Evolutionary conservation across 352 stramenopile genomes (phyloP).

Genomic region (Globisporangium ultimum): DNA sequence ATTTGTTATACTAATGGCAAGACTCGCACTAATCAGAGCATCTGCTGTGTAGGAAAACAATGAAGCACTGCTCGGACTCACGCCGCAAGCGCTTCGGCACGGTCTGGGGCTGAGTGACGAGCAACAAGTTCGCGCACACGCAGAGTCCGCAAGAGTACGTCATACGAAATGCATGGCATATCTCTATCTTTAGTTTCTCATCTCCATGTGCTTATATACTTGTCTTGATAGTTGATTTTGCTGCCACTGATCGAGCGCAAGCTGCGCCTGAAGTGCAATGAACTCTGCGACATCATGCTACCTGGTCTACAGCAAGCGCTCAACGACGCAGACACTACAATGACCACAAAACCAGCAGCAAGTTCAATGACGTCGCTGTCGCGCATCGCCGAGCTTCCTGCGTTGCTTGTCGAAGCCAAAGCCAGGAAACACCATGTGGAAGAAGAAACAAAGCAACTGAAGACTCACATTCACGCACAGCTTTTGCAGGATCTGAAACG

Average conservation of each 20-base stretch:
- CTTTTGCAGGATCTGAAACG: slow-evolving; percentile 19
- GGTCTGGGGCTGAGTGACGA: slow-evolving; percentile 19
- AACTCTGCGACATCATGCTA: slow-evolving; percentile 31
- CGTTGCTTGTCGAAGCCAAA: slow-evolving; percentile 29
- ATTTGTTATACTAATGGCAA: not conserved
- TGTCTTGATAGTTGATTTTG: slow-evolving; percentile 18
- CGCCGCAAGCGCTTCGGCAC: slow-evolving; percentile 15
- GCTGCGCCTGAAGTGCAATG: slow-evolving; percentile 23
- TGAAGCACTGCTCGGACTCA: slow-evolving; percentile 20
- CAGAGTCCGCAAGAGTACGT: slow-evolving; percentile 26
- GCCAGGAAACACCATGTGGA: slow-evolving; percentile 16
- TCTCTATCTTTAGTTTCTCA: too few relatives aligned
- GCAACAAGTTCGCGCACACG: slow-evolving; percentile 9
- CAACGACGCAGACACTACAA: not conserved
- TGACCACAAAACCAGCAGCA: not conserved
- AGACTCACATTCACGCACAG: slow-evolving; percentile 12
- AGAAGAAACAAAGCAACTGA: slow-evolving; percentile 5
- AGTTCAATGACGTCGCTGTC: slow-evolving; percentile 9
- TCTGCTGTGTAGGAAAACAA: not conserved
- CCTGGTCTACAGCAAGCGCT: slow-evolving; percentile 15
- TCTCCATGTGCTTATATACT: not conserved
- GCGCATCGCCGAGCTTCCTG: slow-evolving; percentile 27
- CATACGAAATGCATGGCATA: not conserved
- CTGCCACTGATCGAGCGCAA: slow-evolving; percentile 28
- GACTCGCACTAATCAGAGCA: not conserved